Evolutionary conservation across 805 yeast species (phyloP).

Genomic region (Soucietia sequanensis): DNA sequence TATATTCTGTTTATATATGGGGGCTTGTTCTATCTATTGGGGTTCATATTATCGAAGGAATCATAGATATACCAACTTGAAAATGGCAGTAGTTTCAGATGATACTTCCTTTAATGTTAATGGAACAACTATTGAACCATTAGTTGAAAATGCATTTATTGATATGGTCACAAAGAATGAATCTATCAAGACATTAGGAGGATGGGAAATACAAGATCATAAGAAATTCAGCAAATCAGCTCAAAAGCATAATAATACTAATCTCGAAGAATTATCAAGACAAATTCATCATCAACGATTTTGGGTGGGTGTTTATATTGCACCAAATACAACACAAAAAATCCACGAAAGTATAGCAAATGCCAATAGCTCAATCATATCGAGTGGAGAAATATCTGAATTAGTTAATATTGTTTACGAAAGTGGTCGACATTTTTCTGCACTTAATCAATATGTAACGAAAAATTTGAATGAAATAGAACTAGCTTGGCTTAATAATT

Average conservation of each 20-base stretch:
- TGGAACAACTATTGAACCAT: conserved; percentile 16
- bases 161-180: conserved; percentile 13
- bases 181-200: conserved; percentile 12
- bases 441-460: conserved; percentile 28
- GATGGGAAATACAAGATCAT: conserved; percentile 14
- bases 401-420: conserved; percentile 22
- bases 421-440: conserved; percentile 29
- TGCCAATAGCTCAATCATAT: conserved; percentile 11
- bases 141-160: conserved; percentile 16
- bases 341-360: conserved; percentile 16
- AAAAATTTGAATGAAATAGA: conserved; percentile 17
- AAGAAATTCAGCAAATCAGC: conserved; percentile 14
- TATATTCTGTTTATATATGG: conserved; percentile 23
- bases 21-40: conserved; percentile 40
- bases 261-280: conserved; percentile 15
- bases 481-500: conserved; percentile 20
- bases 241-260: conserved; percentile 14
- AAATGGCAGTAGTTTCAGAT: conserved; percentile 36
- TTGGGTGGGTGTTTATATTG: conserved; percentile 29
- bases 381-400: conserved; percentile 7
- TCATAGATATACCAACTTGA: conserved; percentile 28
- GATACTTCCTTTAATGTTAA: conserved; percentile 21
- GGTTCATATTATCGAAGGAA: conserved; percentile 34
- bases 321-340: conserved; percentile 23
- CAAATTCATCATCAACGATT: conserved; percentile 27